A percentile compares a stretch with the other conserved stretches of the same genome.
phyloP scores from a whole-genome alignment of 352 stramenopile species.

The Pythium utonaiense region DNA sequence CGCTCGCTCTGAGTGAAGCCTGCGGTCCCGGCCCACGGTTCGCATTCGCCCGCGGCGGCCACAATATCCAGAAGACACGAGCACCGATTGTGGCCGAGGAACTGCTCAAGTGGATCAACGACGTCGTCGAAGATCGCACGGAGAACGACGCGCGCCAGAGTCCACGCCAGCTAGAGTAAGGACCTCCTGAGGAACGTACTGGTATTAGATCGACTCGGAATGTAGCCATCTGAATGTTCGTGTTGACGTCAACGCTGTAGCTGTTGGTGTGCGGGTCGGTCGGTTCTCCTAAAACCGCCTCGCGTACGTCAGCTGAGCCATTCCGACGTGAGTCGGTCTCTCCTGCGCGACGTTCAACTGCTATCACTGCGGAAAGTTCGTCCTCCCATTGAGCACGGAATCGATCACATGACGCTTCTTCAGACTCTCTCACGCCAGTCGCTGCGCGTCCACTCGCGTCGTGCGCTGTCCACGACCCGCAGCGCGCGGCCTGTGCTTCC shows the following conservation, averaged over 20 bases:
- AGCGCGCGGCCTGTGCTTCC: constrained; percentile 2
- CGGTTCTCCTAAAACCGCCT: background rate
- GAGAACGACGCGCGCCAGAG: background rate
- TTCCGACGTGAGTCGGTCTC: background rate
- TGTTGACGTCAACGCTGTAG: background rate
- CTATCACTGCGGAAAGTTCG: too few relatives aligned
- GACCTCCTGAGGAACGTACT: background rate
- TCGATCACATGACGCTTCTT: background rate
- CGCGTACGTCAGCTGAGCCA: background rate
- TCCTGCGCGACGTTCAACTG: too few relatives aligned
- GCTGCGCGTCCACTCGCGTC: background rate
- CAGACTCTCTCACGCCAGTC: background rate
- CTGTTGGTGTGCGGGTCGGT: background rate
- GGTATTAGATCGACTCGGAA: background rate
- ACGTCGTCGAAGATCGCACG: constrained; percentile 1
- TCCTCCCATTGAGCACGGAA: too few relatives aligned
- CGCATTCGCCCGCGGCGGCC: constrained; percentile 31
- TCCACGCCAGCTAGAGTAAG: background rate
- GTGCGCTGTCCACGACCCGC: background rate
- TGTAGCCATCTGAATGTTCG: background rate
- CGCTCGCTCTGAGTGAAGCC: constrained; percentile 12
- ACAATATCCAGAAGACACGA: constrained; percentile 47
- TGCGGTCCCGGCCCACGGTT: constrained; percentile 25
- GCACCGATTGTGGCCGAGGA: constrained; percentile 23
- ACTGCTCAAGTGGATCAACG: constrained; percentile 23